These are phyloP conservation scores for Phytopythium helicoides DNA, from an alignment of 352 stramenopile species.

Conservation along the genomic window DNA sequence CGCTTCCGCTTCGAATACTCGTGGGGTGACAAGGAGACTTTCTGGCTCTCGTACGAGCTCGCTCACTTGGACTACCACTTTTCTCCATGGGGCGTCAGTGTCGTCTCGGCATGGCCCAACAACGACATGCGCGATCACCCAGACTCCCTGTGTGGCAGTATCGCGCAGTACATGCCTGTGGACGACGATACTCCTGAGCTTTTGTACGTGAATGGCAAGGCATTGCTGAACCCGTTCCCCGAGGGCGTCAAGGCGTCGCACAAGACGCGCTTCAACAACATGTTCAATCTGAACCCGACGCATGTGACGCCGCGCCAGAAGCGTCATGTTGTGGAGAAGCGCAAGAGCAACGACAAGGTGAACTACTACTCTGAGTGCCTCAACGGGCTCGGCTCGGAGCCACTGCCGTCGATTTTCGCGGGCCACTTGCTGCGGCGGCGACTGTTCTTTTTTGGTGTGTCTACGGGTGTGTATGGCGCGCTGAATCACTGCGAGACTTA, in stretches of 20 bases:
- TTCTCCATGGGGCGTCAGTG: slow-evolving; percentile 35
- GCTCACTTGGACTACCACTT: slow-evolving; percentile 34
- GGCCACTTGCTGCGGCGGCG: slow-evolving; percentile 31
- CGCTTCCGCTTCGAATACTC: slow-evolving; percentile 26
- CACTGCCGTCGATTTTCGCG: slow-evolving; percentile 30
- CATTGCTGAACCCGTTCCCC: slow-evolving; percentile 26
- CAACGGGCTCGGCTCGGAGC: slow-evolving; percentile 38
- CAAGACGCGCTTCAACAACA: slow-evolving; percentile 19
- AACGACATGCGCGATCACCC: slow-evolving; percentile 32
- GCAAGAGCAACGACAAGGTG: slow-evolving; percentile 6
- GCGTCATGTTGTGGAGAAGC: slow-evolving; percentile 13
- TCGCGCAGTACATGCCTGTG: slow-evolving; percentile 32
- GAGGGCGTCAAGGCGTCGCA: slow-evolving; percentile 15
- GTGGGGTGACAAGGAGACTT: slow-evolving; percentile 40
- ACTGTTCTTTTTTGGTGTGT: slow-evolving; percentile 36
- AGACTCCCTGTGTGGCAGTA: slow-evolving; percentile 34
- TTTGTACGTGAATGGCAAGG: slow-evolving; percentile 40
- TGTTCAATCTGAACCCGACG: slow-evolving; percentile 47
- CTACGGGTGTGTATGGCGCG: slow-evolving; percentile 20
- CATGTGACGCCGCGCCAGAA: slow-evolving; percentile 48
- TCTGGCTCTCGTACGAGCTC: slow-evolving; percentile 41
- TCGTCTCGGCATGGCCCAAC: slow-evolving; percentile 30
- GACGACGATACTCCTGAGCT: slow-evolving; percentile 17
- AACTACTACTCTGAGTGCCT: slow-evolving; percentile 36
- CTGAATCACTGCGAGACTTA: slow-evolving; percentile 35